Evolutionary conservation across 139 green algal species (phyloP), one percentile per base, ranked within the genome.

Genomic region (Haematococcus sp.): DNA sequence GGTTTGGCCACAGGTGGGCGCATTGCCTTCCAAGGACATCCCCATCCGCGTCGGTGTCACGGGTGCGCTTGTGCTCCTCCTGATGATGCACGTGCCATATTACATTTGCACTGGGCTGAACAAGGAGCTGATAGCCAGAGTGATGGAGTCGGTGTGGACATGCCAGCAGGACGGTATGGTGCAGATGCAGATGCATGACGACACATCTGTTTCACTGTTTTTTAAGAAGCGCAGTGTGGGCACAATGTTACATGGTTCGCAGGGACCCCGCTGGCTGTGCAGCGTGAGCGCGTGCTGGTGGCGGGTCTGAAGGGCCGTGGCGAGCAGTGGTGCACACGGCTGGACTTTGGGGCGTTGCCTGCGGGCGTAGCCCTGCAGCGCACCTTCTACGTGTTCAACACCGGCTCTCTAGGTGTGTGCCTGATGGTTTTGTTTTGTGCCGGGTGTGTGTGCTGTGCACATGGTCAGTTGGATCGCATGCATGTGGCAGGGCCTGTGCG

Each of bases 311-410:
- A 61, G 19, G 64, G 44, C 13, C 51, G 69, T 15, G 5, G 30
- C 9, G 22, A 30, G 15, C 43, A 63, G 44, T 80, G 75, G 74
- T 67, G 66, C 35, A 80, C 78, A 40, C 3, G 22, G 13, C 51
- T 87, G 23, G 40, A 68, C 28, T 84, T 77, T 73, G 81, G 79
- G 13, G 55, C 82, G 43, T 44, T 85, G 70, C 71, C 82, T 19
- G 54, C 46, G 17, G 75, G 73, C 23, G 65, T 77, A 28, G 7
- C 63, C 51, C 58, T 76, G 49, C 15, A 76, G 22, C 70, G 68
- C 25, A 77, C 70, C 40, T 84, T 87, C 32, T 77, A 85, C 51
- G 84, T 87, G 23, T 86, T 87, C 70, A 87, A 86, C 67, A 86
- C 76, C 2, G 75, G 81, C 31, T 67, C 52, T 9, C 71, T 88